Evolutionary conservation across 192 early-diverging fungal species (phyloP).

Genomic region (Physocladia obscura): DNA sequence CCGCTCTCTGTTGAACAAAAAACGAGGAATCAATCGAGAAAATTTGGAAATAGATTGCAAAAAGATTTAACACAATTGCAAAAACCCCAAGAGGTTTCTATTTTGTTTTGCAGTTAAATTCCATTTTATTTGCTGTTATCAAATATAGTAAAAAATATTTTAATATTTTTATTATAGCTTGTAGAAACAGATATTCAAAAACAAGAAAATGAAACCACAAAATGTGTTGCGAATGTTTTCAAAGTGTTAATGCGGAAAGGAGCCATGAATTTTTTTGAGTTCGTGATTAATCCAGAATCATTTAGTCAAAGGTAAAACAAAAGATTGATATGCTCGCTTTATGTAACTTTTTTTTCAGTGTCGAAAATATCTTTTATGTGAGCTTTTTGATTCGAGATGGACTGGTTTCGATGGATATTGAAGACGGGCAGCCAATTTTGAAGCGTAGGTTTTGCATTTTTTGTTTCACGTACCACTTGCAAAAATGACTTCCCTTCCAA

Average conservation of each 20-base stretch:
- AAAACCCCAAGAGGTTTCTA: constrained; percentile 44
- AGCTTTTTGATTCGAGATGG: constrained; percentile 93
- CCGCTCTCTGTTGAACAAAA: constrained; percentile 68
- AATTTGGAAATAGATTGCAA: constrained; percentile 30
- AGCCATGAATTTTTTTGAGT: constrained; percentile 65
- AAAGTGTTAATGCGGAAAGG: constrained; percentile 56
- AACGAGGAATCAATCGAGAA: constrained; percentile 26
- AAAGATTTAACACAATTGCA: constrained; percentile 51
- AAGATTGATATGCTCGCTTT: neutral
- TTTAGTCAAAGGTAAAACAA: constrained; percentile 69
- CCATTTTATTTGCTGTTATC: neutral
- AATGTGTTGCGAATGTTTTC: constrained; percentile 71
- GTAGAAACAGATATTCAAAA: constrained; percentile 70
- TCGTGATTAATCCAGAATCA: constrained; percentile 86
- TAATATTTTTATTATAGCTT: constrained; percentile 49
- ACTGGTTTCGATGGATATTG: constrained; percentile 71
- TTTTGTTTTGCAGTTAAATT: too few relatives aligned
- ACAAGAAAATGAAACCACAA: constrained; percentile 85
- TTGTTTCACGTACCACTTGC: too few relatives aligned
- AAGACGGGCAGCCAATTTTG: constrained; percentile 37
- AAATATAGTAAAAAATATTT: neutral
- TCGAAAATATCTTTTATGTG: constrained; percentile 97
- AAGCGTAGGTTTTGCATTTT: too few relatives aligned
- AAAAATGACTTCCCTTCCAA: too few relatives aligned
- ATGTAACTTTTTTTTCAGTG: constrained; percentile 14